phyloP scores from a whole-genome alignment of 2,329 filamentous ascomycete species.

The Pezicula neosporulosa region DNA sequence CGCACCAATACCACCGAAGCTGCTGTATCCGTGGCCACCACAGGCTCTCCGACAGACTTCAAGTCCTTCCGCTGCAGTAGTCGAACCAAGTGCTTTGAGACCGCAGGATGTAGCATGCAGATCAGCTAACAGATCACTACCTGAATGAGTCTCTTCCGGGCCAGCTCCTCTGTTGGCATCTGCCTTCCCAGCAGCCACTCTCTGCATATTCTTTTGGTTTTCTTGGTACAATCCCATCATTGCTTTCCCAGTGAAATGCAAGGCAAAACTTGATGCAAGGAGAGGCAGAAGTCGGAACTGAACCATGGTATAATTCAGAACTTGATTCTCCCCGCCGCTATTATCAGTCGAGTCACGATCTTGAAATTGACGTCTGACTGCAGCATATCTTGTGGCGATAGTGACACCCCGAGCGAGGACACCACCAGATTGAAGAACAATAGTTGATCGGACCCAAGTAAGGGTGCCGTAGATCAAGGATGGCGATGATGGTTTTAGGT shows the following conservation, averaged over 20 bases:
- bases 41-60: conserved; percentile 73
- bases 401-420: conserved; percentile 73
- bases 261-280: conserved; percentile 70
- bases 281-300: conserved; percentile 70
- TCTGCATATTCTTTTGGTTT: conserved; percentile 64
- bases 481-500: conserved; percentile 62
- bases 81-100: conserved; percentile 70
- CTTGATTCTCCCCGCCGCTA: conserved; percentile 64
- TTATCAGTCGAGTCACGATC: conserved; percentile 62
- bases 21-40: conserved; percentile 73
- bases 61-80: conserved; percentile 69
- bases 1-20: conserved; percentile 71
- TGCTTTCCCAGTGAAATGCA: conserved; percentile 73
- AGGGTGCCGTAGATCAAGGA: conserved; percentile 72
- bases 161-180: conserved; percentile 53
- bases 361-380: conserved; percentile 74
- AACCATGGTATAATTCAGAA: conserved; percentile 79
- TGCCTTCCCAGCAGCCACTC: conserved; percentile 31
- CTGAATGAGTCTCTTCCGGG: conserved; percentile 63
- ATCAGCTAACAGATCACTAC: conserved; percentile 67
- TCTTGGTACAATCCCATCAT: conserved; percentile 74
- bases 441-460: conserved; percentile 71
- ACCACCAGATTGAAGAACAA: conserved; percentile 69
- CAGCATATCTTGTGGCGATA: conserved; percentile 71
- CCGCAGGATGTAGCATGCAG: conserved; percentile 75